Evolutionary conservation across 208 protist species (phyloP).

Genomic region (Herpetomonas samuelpessoai): DNA sequence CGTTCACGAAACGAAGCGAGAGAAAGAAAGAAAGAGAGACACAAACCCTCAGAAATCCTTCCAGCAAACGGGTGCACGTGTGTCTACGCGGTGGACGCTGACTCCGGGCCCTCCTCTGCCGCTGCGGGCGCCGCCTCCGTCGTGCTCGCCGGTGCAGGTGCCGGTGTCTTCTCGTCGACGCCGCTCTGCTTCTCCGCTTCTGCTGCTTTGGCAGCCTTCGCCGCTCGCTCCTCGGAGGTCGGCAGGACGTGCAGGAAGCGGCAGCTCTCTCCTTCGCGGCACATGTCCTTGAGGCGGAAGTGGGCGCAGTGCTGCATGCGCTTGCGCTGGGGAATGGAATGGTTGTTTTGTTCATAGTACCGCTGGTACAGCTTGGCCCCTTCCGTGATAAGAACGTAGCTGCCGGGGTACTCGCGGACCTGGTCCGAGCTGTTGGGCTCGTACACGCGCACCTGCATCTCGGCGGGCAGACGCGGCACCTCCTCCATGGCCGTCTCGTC

Average conservation of each 20-base stretch:
- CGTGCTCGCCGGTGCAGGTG: not conserved
- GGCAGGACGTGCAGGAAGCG: conserved; percentile 81
- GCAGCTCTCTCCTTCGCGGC: conserved; percentile 70
- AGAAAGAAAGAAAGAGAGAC: too few relatives aligned
- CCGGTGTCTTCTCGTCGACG: not conserved
- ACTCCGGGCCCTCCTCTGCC: not conserved
- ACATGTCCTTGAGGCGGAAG: conserved; percentile 81
- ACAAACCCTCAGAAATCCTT: too few relatives aligned
- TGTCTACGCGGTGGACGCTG: too few relatives aligned
- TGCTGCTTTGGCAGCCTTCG: conserved; percentile 24
- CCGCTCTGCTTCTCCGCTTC: conserved; percentile 5
- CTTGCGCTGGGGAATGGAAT: conserved; percentile 51
- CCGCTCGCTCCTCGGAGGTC: conserved; percentile 23
- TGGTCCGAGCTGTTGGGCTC: conserved; percentile 78
- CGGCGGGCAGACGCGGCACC: conserved; percentile 48
- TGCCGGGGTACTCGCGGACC: conserved; percentile 61
- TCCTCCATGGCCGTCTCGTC: conserved; percentile 40
- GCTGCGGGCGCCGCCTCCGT: not conserved
- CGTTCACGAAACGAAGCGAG: too few relatives aligned
- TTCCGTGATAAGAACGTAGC: conserved; percentile 67
- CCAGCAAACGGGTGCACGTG: too few relatives aligned
- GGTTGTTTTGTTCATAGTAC: conserved; percentile 47
- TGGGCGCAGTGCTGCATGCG: conserved; percentile 90
- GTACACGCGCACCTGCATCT: conserved; percentile 76
- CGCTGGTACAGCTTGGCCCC: conserved; percentile 60